Evolutionary conservation across 2,329 filamentous ascomycete genomes (phyloP).

Genomic region (Penicillium crustosum): DNA sequence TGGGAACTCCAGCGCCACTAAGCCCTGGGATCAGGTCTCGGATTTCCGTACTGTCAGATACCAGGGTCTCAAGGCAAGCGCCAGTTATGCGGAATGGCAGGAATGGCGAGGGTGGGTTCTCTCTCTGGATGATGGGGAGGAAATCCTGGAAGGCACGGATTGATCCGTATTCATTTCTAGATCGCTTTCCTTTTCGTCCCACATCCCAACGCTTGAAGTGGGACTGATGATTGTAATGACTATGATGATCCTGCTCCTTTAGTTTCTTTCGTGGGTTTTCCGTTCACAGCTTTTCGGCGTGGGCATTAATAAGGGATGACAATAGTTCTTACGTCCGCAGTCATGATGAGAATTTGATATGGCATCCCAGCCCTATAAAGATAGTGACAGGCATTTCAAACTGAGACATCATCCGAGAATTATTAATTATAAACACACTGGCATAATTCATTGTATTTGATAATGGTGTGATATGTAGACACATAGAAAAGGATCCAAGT

Average conservation of each 20-base stretch:
- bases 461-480: background rate
- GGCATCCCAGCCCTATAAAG: background rate
- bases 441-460: background rate
- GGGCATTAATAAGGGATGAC: background rate
- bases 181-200: background rate
- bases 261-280: background rate
- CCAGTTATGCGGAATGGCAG: constrained; percentile 73
- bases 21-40: constrained; percentile 70
- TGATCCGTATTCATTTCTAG: constrained; percentile 6
- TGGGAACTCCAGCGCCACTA: constrained; percentile 18
- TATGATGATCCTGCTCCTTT: background rate
- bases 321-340: background rate
- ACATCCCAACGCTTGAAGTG: background rate
- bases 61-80: constrained; percentile 74
- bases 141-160: constrained; percentile 19
- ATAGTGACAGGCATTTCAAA: background rate
- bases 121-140: constrained; percentile 31
- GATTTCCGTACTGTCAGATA: constrained; percentile 79
- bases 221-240: constrained; percentile 14
- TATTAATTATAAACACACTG: background rate
- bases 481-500: background rate
- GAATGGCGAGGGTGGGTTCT: constrained; percentile 73
- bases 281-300: background rate
- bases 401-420: background rate
- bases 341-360: background rate